Evolutionary conservation across 2,329 filamentous ascomycete species (phyloP), one percentile per base, ranked within the genome.

Genomic region (Pseudocercospora vitis): DNA sequence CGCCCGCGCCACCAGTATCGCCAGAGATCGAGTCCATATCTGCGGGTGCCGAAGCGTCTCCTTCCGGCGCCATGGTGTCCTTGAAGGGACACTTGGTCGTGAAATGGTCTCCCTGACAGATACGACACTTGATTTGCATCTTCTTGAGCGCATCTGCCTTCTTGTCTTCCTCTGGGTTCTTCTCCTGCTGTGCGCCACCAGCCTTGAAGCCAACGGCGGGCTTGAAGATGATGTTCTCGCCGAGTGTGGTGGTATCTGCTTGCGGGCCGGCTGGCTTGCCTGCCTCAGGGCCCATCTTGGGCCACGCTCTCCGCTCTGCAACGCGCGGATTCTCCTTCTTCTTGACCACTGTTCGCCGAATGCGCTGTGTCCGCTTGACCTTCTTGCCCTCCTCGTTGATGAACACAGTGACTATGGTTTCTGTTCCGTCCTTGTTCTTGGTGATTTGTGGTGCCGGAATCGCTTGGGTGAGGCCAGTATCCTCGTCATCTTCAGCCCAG

Each of bases 71-170:
- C 91, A 99, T 96, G 67, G 92, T 99, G 73, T 97, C 94, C 81
- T 97, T 99, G 86, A 96, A 99, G 29, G 94, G 94, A 84, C 94
- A 99, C 74, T 94, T 87, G 64, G 92, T 92, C 35, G 94, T 99
- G 81, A 97, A 99, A 84, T 99, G 94, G 81, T 99, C 94, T 71
- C 92, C 94, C 72, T 86, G 89, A 79, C 94, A 99, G 73, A 99
- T 97, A 82, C 94, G 88, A 77, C 94, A 99, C 83, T 97, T 97
- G 81, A 99, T 95, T 80, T 96, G 95, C 84, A 96, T 96, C 79
- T 96, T 91, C 84, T 94, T 95, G 70, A 97, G 81, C 68, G 81
- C 78, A 59, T 82, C 79, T 71, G 83, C 81, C 74, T 85, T 80
- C 70, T 87, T 84, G 67, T 87, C 85, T 74, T 89, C 87, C 69